Evolutionary conservation across 352 stramenopile genomes (phyloP), one percentile per base, ranked within the genome.

Genomic region (Phytophthora capsici): DNA sequence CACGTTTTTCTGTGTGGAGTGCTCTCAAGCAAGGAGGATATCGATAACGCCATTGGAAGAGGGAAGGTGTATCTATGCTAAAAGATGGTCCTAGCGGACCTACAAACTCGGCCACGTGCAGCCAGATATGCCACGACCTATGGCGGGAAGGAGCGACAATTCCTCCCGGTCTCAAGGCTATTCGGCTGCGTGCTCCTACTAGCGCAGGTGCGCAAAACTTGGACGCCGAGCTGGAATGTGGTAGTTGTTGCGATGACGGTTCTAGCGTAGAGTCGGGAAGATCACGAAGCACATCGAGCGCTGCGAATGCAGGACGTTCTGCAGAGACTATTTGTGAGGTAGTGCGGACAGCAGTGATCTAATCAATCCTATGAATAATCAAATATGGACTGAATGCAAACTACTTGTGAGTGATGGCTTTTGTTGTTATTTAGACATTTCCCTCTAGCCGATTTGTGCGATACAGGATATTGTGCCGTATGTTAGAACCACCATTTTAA

Each of bases 21-120:
- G 19, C 22, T 34, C 48, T 2, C 32, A 56, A n/a, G 47, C 48
- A 23, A 56, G 16, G 9, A 16, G 0, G 17, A 19, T 5, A 32
- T 37, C 7, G 19, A 34, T 14, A 40, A 0, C 19, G 43, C 46
- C 9, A 28, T 12, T n/a, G 41, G 8, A 6, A 30, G 6, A n/a
- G 41, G 41, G 0, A 28, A 30, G 3, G 7, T 47, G n/a, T 54
- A 41, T 28, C 28, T 54, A 1, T 56, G 28, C 14, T 32, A 45
- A 10, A 56, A 44, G 48, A 34, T 9, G 48, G 34, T 45, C 32
- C 48, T 0, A 37, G 19, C 23, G 14, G 4, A 22, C 9, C 25
- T 3, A 52, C 16, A n/a, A 45, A 44, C 32, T 56, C 48, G n/a
- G 32, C 30, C 17, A 56, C 48, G 13, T 45, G 30, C n/a, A 56